Base-by-base conservation (phyloP, 805 yeast species). In the Peterozyma toletana region DNA sequence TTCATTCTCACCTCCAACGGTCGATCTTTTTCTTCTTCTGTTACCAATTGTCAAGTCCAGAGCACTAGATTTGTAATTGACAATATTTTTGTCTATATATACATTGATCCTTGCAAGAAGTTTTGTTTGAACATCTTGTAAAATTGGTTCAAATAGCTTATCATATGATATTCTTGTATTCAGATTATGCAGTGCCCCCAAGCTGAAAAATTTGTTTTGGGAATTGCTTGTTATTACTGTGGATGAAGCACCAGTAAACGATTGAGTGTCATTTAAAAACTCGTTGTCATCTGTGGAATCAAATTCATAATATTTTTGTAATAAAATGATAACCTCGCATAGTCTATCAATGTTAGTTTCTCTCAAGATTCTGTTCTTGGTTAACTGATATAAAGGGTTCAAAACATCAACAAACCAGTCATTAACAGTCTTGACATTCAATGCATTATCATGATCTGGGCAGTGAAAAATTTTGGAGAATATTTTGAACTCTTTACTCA, bases 81-180 rank as follows among this genome's bases (percentile, higher is more conserved):
- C 74, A 42, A 90, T 76, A 47, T 78, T 79, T 31, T 77, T 76
- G 48, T 85, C 91, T 30, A 87, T 77, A 50, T 74, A 82, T 9
- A 75, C 71, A 57, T 87, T 93, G 11, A 85, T 83, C 51, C 91
- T 71, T 59, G 90, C 86, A 2, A 88, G 82, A 35, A 91, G 67
- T 47, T 96, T 68, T 2, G 86, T 73, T 61, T 91, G 98, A 0
- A 83, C 77, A 53, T 85, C 95, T 45, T 80, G 78, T 21, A 84
- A 59, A 10, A 88, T 75, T 0, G 95, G 90, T 44, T 76, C 77
- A 49, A 86, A 81, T 4, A 88, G 62, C 37, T 68, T 70, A 9
- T 80, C 86, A 48, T 73, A 72, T 46, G 77, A 70, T n/a, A 70
- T 60, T 61, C 52, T 37, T 57, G 44, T 46, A 9, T 14, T 35